Evolutionary conservation across 208 protist genomes (phyloP), one percentile per base, ranked within the genome.

Genomic region (Dictyostelium gargantuum): DNA sequence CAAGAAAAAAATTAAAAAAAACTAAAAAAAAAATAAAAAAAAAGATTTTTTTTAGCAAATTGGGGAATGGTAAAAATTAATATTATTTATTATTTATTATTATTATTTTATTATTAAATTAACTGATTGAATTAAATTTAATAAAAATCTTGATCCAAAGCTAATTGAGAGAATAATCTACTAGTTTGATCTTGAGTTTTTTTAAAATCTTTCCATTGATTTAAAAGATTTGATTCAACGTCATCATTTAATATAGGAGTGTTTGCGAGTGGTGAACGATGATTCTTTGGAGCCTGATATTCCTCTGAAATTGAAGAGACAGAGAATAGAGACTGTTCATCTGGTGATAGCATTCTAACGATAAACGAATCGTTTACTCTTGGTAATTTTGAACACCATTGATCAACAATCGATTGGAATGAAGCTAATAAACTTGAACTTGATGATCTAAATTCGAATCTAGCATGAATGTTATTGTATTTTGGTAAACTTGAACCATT

Each of bases 131-230:
- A 48, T 3, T 48, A 9, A 48, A 48, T 40, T 89, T 66, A 89
- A 89, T 89, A 89, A 68, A 89, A 89, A 46, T 89, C 82, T 89
- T 89, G 82, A 48, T 89, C 82, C 19, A 79, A 68, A 29, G 82
- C 50, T n/a, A 86, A 40, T 68, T 79, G 74, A 35, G 70, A 48
- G 40, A 54, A 63, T 42, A 74, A 68, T 68, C n/a, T 73, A 44
- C 40, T 80, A 29, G 82, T 35, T 66, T 66, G 50, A 50, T 76
- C 42, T 38, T n/a, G 6, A 40, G n/a, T 48, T 15, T 21, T 38
- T 68, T 89, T 89, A 29, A 26, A 50, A 38, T 89, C 82, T 89
- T 89, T 89, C 82, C 82, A 89, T 48, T 79, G 32, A 52, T 32
- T 52, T 38, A 89, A 38, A 40, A 89, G 15, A 11, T 75, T 13